Conservation (phyloP, 768 basidiomycete genomes). For the Mycena indigotica region DNA sequence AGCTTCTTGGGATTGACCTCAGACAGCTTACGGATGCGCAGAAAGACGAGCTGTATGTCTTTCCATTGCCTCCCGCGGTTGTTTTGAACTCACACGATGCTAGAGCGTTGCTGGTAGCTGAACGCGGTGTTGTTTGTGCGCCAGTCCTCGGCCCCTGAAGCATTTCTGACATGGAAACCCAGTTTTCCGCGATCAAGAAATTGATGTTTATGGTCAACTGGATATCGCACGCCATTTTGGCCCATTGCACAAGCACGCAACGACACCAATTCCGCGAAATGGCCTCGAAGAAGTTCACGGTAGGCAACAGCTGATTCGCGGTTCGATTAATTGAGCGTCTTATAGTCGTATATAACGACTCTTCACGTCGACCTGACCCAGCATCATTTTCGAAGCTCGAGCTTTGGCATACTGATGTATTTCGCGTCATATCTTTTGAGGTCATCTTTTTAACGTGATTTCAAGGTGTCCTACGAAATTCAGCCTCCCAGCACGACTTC, state of each 20-base stretch:
- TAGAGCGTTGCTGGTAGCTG: slow-evolving; percentile 73
- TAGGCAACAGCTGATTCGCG: slow-evolving; percentile 35
- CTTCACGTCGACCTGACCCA: slow-evolving; percentile 61
- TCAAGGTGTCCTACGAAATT: slow-evolving; percentile 69
- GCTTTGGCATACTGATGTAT: slow-evolving; percentile 83
- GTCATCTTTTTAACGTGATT: background rate
- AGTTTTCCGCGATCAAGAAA: slow-evolving; percentile 53
- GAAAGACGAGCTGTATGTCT: slow-evolving; percentile 75
- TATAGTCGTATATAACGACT: slow-evolving; percentile 72
- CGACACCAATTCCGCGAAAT: slow-evolving; percentile 72
- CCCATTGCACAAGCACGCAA: slow-evolving; percentile 81
- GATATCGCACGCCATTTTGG: slow-evolving; percentile 74
- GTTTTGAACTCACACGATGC: slow-evolving; percentile 17
- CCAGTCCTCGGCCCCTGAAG: slow-evolving; percentile 2
- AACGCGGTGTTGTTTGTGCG: slow-evolving; percentile 77
- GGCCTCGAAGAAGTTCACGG: slow-evolving; percentile 80
- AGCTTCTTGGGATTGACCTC: slow-evolving; percentile 73
- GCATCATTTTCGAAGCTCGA: slow-evolving; percentile 72
- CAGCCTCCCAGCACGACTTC: slow-evolving; percentile 83
- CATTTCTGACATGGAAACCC: background rate
- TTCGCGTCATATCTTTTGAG: background rate
- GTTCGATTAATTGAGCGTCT: background rate
- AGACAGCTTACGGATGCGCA: slow-evolving; percentile 64
- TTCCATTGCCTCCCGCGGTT: background rate
- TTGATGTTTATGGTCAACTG: slow-evolving; percentile 68